Evolutionary conservation across 768 basidiomycete species (phyloP), one percentile per base, ranked within the genome.

Genomic region (Mycena belliarum): DNA sequence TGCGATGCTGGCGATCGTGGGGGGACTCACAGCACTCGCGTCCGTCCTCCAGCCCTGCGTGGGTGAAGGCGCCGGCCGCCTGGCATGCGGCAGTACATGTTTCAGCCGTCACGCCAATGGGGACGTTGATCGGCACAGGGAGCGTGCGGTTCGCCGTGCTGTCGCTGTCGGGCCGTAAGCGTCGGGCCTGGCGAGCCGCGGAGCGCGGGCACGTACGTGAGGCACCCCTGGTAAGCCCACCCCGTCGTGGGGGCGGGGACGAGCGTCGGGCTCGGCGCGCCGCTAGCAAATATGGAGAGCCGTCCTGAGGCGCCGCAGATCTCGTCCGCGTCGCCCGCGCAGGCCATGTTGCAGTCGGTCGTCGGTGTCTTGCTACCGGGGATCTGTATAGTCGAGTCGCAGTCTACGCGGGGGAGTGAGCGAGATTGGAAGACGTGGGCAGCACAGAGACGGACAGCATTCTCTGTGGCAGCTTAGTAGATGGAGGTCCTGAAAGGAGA

Each of bases 181-280:
- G 23, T 23, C 26, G 24, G 24, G 16, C 18, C 43, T 16, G 21
- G 4, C 16, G 26, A 26, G 23, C 42, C 21, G 6, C 6, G 43
- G 14, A 26, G 5, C n/a, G n/a, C n/a, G n/a, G n/a, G n/a, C 24
- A 44, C 80, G 47, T 63, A 84, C 87, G 76, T 86, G 71, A 80
- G 86, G 65, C 87, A 89, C 15, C 87, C 87, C 28, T 85, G 74
- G 14, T 81, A 86, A 1, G 73, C 61, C 87, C 87, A 89, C 11
- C 54, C 57, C n/a, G 66, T 60, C 8, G 70, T 66, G 1, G 79
- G 80, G 33, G 68, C 79, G 5, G 75, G 78, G 2, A 82, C 79
- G 21, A 82, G 80, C 20, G 69, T 52, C 0, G 86, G 82, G 49
- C 80, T 76, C 1, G 76, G 70, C 1, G 73, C 66, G n/a, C 82